Conservation (phyloP, 2,329 filamentous ascomycete species). For the Shiraia sp. region DNA sequence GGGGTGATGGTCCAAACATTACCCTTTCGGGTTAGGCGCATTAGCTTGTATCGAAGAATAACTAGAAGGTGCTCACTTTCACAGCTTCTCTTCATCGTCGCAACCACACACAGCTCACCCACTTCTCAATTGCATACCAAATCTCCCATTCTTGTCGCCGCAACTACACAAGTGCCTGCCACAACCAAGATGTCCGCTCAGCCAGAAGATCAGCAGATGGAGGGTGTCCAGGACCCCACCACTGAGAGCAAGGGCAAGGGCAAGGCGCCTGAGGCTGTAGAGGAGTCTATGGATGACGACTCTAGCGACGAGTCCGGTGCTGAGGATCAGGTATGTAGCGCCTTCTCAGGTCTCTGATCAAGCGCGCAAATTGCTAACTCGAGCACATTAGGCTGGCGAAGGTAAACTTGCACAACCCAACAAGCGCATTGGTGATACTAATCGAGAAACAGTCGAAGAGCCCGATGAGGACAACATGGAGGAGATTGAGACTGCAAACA, state of each 20-base stretch:
- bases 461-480: conserved; percentile 82
- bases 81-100: conserved; percentile 22
- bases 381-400: conserved; percentile 33
- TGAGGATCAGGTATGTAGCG: conserved; percentile 57
- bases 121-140: conserved; percentile 16
- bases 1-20: conserved; percentile 10
- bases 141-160: neutral
- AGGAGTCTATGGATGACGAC: conserved; percentile 73
- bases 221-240: conserved; percentile 47
- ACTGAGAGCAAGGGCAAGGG: conserved; percentile 79
- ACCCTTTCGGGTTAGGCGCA: conserved; percentile 5
- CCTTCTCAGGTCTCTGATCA: neutral
- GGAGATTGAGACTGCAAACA: conserved; percentile 89
- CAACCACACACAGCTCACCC: conserved; percentile 23
- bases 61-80: conserved; percentile 22
- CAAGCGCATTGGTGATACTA: conserved; percentile 18
- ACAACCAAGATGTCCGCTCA: conserved; percentile 37
- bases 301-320: conserved; percentile 70
- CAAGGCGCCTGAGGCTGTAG: conserved; percentile 71
- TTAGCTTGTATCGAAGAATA: conserved; percentile 13
- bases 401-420: conserved; percentile 30
- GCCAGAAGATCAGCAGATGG: conserved; percentile 42
- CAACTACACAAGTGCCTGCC: conserved; percentile 6
- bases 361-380: conserved; percentile 32
- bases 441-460: conserved; percentile 54